Conservation (phyloP, 108 stramenopile genomes). For the Aurantiochytrium sp. region DNA sequence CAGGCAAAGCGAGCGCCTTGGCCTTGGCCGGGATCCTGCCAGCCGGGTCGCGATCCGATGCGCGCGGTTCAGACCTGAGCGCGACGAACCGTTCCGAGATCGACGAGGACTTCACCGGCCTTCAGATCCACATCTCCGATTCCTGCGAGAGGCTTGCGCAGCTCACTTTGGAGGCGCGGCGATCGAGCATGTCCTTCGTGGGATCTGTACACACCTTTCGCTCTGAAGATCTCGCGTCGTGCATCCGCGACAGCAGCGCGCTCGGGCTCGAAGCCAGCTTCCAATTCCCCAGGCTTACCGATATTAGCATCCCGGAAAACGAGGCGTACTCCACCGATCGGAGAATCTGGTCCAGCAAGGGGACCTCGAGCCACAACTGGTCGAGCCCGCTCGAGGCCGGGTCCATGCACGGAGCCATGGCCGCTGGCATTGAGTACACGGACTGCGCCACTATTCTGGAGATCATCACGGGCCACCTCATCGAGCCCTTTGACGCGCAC, state of each 20-base stretch:
- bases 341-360: background rate
- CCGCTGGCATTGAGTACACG: background rate
- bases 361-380: background rate
- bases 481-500: background rate
- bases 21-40: too few relatives aligned
- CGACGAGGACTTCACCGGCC: background rate
- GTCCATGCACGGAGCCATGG: background rate
- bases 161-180: background rate
- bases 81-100: background rate
- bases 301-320: background rate
- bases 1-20: too few relatives aligned
- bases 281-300: slow-evolving; percentile 12
- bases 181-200: slow-evolving; percentile 17
- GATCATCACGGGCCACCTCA: background rate
- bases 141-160: background rate
- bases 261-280: background rate
- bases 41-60: background rate
- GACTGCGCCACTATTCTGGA: slow-evolving; percentile 3
- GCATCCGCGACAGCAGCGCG: background rate
- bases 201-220: slow-evolving; percentile 16
- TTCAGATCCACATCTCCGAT: background rate
- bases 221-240: background rate
- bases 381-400: background rate
- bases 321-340: background rate
- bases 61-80: background rate